These are phyloP conservation scores for Penicillium sp. DNA, from an alignment of 2,329 filamentous ascomycete species.

Conservation along the genomic window DNA sequence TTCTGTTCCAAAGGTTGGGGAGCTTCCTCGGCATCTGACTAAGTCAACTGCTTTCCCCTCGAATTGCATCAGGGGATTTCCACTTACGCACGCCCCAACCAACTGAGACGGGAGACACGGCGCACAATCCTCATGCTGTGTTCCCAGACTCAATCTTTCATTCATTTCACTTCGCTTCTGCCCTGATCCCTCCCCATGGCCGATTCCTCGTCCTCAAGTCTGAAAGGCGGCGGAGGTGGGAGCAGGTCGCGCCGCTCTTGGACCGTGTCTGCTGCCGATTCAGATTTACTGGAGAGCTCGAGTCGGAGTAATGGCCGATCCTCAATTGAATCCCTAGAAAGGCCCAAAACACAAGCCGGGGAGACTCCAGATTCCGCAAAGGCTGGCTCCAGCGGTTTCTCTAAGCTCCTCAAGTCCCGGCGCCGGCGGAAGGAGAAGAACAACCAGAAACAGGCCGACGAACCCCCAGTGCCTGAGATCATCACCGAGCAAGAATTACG, in stretches of 20 bases:
- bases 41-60: constrained; percentile 1
- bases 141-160: not conserved
- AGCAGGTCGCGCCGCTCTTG: constrained; percentile 40
- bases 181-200: constrained; percentile 32
- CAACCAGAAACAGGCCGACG: constrained; percentile 23
- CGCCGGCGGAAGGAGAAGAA: constrained; percentile 47
- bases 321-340: constrained; percentile 42
- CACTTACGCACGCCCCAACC: not conserved
- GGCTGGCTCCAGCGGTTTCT: constrained; percentile 48
- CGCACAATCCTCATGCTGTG: constrained; percentile 3
- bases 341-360: constrained; percentile 41
- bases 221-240: constrained; percentile 32
- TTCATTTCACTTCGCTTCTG: not conserved
- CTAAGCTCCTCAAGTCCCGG: constrained; percentile 51
- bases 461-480: constrained; percentile 21
- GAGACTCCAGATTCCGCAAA: constrained; percentile 38
- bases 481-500: constrained; percentile 25
- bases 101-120: not conserved
- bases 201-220: constrained; percentile 35
- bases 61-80: constrained; percentile 1
- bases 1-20: not conserved
- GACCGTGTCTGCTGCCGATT: constrained; percentile 35
- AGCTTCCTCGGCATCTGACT: constrained; percentile 5
- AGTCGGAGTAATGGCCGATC: constrained; percentile 36
- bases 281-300: constrained; percentile 33